Percentiles rank a stretch among this genome's conserved stretches.
These are phyloP conservation scores for Candida sp. DNA, from an alignment of 1,139 yeast genomes.

Conservation along the genomic window DNA sequence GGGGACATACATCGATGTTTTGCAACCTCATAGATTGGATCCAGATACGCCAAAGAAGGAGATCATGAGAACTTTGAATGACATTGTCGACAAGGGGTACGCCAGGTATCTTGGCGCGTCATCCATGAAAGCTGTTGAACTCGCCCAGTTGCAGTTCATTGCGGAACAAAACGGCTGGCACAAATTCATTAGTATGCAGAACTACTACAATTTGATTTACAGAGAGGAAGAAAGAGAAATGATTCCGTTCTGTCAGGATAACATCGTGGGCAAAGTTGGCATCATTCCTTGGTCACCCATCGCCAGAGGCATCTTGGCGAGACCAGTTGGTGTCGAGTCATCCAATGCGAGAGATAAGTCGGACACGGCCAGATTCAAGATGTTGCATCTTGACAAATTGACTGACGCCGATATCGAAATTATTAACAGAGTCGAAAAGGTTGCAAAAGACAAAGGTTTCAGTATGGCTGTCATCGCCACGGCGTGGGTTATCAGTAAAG, in stretches of 20 bases:
- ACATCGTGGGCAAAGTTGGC: conserved; percentile 43
- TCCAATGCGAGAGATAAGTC: conserved; percentile 11
- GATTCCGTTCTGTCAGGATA: conserved; percentile 49
- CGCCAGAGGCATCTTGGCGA: conserved; percentile 50
- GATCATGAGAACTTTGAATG: conserved; percentile 58
- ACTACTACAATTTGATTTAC: conserved; percentile 55
- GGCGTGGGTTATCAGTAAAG: conserved; percentile 60
- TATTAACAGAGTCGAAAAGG: conserved; percentile 54
- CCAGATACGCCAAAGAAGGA: conserved; percentile 47
- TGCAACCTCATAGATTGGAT: conserved; percentile 42
- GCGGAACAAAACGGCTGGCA: conserved; percentile 58
- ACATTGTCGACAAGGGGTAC: conserved; percentile 50
- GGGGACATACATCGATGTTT: conserved; percentile 50
- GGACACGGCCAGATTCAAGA: conserved; percentile 9
- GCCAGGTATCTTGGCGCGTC: conserved; percentile 43
- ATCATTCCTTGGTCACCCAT: conserved; percentile 57
- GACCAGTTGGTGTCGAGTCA: conserved; percentile 29
- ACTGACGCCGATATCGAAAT: conserved; percentile 35
- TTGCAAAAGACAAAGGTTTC: conserved; percentile 46
- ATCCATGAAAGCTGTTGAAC: conserved; percentile 3
- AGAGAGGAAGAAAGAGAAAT: conserved; percentile 67
- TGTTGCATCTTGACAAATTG: conserved; percentile 13
- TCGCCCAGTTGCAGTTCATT: conserved; percentile 26
- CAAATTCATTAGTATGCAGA: conserved; percentile 64
- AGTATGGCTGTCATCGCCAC: conserved; percentile 61